phyloP scores from a whole-genome alignment of 345 rosid genomes.

The Populus euphratica region DNA sequence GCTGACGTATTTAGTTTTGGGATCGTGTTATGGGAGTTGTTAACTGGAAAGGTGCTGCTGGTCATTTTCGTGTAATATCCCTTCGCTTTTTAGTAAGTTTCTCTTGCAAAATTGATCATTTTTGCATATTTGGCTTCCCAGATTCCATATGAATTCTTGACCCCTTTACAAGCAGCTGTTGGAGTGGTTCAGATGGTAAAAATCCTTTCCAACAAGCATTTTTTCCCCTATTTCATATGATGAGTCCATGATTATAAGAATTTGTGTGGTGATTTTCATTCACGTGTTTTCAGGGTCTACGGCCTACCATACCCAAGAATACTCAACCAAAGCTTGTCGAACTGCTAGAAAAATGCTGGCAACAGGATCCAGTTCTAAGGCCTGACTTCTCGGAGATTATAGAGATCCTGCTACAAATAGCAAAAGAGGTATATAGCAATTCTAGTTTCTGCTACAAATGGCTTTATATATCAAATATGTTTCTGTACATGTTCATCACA shows the following conservation, averaged over 20 bases:
- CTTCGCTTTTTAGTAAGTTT: not conserved
- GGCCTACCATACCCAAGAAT: slow-evolving; percentile 77
- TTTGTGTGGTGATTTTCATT: not conserved
- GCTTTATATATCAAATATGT: not conserved
- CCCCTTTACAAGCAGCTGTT: slow-evolving; percentile 97
- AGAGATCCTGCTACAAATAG: slow-evolving; percentile 58
- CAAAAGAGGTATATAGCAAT: slow-evolving; percentile 52
- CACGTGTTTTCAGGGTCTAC: slow-evolving; percentile 47
- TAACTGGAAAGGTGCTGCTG: slow-evolving; percentile 79
- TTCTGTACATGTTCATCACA: not conserved
- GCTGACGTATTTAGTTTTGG: slow-evolving; percentile 94
- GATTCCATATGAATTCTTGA: slow-evolving; percentile 90
- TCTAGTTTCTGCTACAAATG: not conserved
- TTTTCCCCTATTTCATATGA: not conserved
- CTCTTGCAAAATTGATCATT: not conserved
- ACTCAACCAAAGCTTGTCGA: slow-evolving; percentile 59
- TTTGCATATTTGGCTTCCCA: slow-evolving; percentile 37
- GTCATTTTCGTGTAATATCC: not conserved
- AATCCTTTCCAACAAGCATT: not conserved
- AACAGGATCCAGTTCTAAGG: slow-evolving; percentile 76
- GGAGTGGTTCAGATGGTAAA: slow-evolving; percentile 96
- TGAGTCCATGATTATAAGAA: not conserved
- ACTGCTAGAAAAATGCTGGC: slow-evolving; percentile 78
- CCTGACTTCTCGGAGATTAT: slow-evolving; percentile 83
- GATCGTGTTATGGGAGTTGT: slow-evolving; percentile 84